Evolutionary conservation across 1,284 basidiomycete species (phyloP), one percentile per base, ranked within the genome.

Genomic region (Wolfiporia cocos): DNA sequence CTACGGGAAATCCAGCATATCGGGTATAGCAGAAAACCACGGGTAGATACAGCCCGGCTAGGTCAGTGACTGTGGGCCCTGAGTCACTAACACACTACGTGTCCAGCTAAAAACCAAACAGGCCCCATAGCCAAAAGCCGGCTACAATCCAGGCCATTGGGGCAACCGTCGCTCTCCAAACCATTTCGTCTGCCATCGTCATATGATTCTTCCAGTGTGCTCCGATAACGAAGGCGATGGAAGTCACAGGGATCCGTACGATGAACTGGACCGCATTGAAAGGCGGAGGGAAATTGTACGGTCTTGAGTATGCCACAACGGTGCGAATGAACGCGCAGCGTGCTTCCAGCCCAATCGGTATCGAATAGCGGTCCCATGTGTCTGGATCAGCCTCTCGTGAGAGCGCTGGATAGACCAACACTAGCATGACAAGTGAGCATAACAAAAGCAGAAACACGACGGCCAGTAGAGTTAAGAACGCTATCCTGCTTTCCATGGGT

Each of bases 351-450:
- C 75, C 76, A 23, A 73, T 59, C 1, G 53, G 44, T 22, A 42
- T 36, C 2, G 74, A 69, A 53, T 73, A 79, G 19, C 62, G 59
- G 49, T 78, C 74, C 77, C 77, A 80, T 12, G 50, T 47, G 7
- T 21, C 34, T 28, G 41, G 37, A 4, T 30, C 24, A 23, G 21
- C 40, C 17, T 46, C 46, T 14, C 41, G 46, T 22, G 42, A 53
- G 37, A 34, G 49, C 23, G 53, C 50, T 19, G 59, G 54, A 41
- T 52, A 60, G 22, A 57, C 52, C 17, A 63, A 34, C 9, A 60
- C 54, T 10, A 69, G 53, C 29, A 67, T 52, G 37, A 61, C 57
- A 2, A 67, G 51, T 1, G 66, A 67, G 29, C 49, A 44, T 32
- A 59, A 46, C 19, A 63, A 42, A 23, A 69, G 44, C 14, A 68